Conservation (phyloP, 2,329 filamentous ascomycete genomes). For the Aureobasidium sp. region DNA sequence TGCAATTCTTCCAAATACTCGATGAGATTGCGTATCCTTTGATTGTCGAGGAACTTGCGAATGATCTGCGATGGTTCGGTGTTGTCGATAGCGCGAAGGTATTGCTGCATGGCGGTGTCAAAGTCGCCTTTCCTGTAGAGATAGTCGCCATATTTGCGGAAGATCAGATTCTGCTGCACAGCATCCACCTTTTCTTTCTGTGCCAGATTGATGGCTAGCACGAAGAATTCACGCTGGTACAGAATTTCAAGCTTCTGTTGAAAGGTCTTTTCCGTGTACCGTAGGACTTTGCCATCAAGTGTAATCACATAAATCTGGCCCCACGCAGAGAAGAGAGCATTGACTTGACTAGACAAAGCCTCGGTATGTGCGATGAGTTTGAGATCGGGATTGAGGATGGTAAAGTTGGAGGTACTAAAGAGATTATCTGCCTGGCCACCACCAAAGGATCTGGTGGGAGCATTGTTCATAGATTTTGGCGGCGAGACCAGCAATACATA, state of each 20-base stretch:
- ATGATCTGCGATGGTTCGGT: constrained; percentile 96
- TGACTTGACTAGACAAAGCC: constrained; percentile 71
- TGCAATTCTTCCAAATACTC: constrained; percentile 95
- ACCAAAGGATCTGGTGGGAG: constrained; percentile 66
- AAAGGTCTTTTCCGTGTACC: constrained; percentile 84
- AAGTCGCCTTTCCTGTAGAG: constrained; percentile 93
- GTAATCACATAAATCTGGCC: constrained; percentile 85
- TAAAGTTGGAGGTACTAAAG: constrained; percentile 82
- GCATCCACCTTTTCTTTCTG: constrained; percentile 77
- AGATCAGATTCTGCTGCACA: constrained; percentile 82
- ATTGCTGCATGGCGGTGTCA: constrained; percentile 98
- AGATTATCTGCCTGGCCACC: constrained; percentile 65
- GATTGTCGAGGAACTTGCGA: constrained; percentile 92
- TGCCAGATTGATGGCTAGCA: constrained; percentile 84
- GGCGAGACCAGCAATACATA: constrained; percentile 85
- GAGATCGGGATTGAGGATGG: constrained; percentile 83
- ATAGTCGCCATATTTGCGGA: constrained; percentile 87
- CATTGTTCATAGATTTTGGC: constrained; percentile 53
- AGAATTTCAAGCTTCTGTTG: constrained; percentile 88
- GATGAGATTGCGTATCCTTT: constrained; percentile 94
- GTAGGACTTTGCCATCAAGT: constrained; percentile 82
- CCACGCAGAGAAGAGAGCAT: constrained; percentile 79
- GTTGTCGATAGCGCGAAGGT: constrained; percentile 89
- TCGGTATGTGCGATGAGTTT: constrained; percentile 88
- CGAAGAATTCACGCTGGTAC: constrained; percentile 88